These are phyloP conservation scores for Dalbergia oliveri DNA, from an alignment of 306 rosid genomes.

Conservation along the genomic window DNA sequence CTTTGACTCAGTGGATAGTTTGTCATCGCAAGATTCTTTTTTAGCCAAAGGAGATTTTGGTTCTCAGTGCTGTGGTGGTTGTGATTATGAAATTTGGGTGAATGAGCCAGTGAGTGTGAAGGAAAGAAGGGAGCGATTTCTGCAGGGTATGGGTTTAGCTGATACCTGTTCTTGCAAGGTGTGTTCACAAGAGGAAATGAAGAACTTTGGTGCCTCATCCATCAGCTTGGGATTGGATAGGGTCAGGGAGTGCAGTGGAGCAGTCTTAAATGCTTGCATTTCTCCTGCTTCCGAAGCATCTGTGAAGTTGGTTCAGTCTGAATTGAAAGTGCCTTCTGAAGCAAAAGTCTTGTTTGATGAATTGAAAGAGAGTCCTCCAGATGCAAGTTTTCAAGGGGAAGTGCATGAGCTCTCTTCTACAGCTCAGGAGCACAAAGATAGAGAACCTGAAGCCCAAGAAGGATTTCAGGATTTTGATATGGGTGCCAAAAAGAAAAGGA, in stretches of 20 bases:
- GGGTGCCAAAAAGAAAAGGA: conserved; percentile 49
- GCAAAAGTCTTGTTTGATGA: conserved; percentile 39
- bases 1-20: conserved; percentile 73
- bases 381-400: conserved; percentile 38
- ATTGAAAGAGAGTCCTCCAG: conserved; percentile 11
- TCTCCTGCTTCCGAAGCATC: conserved; percentile 23
- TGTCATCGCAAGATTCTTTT: conserved; percentile 62
- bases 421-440: conserved; percentile 31
- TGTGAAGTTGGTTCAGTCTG: conserved; percentile 37
- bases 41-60: conserved; percentile 46
- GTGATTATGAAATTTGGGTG: conserved; percentile 68
- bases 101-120: conserved; percentile 79
- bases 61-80: conserved; percentile 28
- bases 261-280: conserved; percentile 49
- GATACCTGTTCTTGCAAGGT: conserved; percentile 46
- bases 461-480: conserved; percentile 34
- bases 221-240: conserved; percentile 51
- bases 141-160: conserved; percentile 64
- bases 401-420: conserved; percentile 29
- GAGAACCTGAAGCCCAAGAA: conserved; percentile 50
- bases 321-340: conserved; percentile 36
- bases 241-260: conserved; percentile 54
- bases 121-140: conserved; percentile 72
- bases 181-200: conserved; percentile 42
- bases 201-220: conserved; percentile 37